phyloP scores from a whole-genome alignment of 768 basidiomycete species.

The Mrakia hoshinonis region DNA sequence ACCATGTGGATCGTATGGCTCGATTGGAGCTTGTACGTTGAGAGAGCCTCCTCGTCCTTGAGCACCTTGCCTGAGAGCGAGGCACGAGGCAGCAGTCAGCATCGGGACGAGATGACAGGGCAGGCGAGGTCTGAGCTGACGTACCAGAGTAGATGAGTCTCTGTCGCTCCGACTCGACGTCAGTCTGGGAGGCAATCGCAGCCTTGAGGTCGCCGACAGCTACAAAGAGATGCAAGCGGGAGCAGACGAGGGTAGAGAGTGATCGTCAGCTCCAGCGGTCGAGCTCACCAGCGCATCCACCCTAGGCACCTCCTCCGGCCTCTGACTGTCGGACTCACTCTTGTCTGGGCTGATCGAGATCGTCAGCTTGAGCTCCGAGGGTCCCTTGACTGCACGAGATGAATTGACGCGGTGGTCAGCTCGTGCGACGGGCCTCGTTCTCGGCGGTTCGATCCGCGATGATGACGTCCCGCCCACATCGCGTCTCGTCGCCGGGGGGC shows the following conservation, averaged over 20 bases:
- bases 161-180: conserved; percentile 78
- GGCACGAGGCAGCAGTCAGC: neutral
- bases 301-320: neutral
- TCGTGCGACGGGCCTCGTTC: too few relatives aligned
- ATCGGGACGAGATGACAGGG: conserved; percentile 33
- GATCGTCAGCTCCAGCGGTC: neutral
- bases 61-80: conserved; percentile 16
- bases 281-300: neutral
- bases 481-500: neutral
- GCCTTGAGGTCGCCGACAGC: conserved; percentile 81
- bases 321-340: conserved; percentile 4
- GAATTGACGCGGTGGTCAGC: neutral
- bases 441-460: neutral
- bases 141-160: conserved; percentile 81
- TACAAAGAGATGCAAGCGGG: neutral
- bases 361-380: conserved; percentile 80
- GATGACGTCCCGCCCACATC: neutral
- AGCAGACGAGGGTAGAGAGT: neutral
- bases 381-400: conserved; percentile 43
- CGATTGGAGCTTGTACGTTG: conserved; percentile 81
- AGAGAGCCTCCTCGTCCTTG: conserved; percentile 72
- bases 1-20: conserved; percentile 89
- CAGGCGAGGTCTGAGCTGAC: conserved; percentile 31
- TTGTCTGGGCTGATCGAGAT: conserved; percentile 14
- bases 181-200: conserved; percentile 72